Conservation (phyloP, 345 rosid genomes). For the Carallia pectinifolia region DNA sequence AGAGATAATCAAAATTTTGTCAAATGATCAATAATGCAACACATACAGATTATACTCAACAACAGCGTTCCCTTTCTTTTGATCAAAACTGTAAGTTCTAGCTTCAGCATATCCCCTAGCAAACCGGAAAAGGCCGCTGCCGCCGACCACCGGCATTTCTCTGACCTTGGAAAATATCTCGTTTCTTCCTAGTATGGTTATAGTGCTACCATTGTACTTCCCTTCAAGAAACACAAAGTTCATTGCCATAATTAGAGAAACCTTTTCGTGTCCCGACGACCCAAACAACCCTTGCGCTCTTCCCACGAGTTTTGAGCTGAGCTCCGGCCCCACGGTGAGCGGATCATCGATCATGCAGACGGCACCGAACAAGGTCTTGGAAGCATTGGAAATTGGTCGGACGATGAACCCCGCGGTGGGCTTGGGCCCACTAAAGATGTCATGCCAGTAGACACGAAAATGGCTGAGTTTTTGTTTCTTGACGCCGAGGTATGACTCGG, state of each 20-base stretch:
- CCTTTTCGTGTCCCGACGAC: constrained; percentile 47
- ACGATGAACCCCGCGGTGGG: constrained; percentile 46
- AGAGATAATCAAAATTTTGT: too few relatives aligned
- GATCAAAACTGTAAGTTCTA: constrained; percentile 40
- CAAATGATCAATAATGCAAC: constrained; percentile 14
- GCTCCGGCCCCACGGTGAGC: constrained; percentile 48
- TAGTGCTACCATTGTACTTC: constrained; percentile 63
- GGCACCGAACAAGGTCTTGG: not conserved
- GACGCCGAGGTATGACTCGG: not conserved
- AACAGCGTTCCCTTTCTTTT: constrained; percentile 5
- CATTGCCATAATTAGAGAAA: constrained; percentile 64
- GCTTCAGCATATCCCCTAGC: constrained; percentile 71
- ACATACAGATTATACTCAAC: not conserved
- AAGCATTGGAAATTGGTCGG: constrained; percentile 14
- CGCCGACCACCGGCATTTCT: constrained; percentile 78
- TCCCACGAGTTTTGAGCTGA: constrained; percentile 59
- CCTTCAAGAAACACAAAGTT: constrained; percentile 66
- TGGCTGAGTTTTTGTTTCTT: constrained; percentile 62
- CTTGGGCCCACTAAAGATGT: constrained; percentile 46
- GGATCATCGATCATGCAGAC: constrained; percentile 62
- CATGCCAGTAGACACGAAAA: constrained; percentile 69
- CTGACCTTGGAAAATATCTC: constrained; percentile 44
- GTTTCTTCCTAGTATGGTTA: constrained; percentile 32
- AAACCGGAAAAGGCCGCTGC: constrained; percentile 75
- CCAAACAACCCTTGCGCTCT: constrained; percentile 78